Conservation (phyloP, 495 filamentous ascomycete genomes). For the Lepraria neglecta region DNA sequence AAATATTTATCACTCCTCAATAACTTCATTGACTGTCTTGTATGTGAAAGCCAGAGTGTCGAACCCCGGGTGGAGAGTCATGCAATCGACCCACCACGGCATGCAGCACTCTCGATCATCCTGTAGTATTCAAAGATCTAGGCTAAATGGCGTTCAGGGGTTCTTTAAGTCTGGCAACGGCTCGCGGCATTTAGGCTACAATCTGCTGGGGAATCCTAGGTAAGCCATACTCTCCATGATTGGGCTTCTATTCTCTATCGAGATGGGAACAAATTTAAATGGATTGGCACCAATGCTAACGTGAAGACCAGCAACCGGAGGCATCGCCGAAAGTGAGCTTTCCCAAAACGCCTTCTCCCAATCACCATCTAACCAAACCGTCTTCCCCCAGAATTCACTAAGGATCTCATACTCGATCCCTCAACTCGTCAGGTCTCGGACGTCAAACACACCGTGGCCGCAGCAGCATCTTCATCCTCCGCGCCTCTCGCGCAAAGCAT, state of each 20-base stretch:
- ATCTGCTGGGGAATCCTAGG: conserved; percentile 75
- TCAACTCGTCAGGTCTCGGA: conserved; percentile 62
- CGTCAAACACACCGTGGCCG: conserved; percentile 69
- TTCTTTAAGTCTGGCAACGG: neutral
- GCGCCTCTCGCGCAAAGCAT: conserved; percentile 53
- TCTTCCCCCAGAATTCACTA: conserved; percentile 58
- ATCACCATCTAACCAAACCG: conserved; percentile 2
- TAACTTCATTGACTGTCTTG: no score
- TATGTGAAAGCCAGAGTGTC: no score
- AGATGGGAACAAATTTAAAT: neutral
- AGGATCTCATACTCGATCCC: conserved; percentile 78
- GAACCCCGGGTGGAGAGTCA: no score
- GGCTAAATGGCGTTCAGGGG: neutral
- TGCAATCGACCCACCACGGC: no score
- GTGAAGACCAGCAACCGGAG: conserved; percentile 56
- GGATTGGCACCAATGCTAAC: conserved; percentile 1
- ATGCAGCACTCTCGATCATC: no score
- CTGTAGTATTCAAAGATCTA: neutral
- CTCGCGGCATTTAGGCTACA: conserved; percentile 21
- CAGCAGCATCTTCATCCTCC: conserved; percentile 76
- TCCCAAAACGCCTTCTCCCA: neutral
- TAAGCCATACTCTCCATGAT: conserved; percentile 26
- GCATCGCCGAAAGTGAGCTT: conserved; percentile 56
- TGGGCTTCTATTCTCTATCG: neutral
- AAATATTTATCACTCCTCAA: neutral